Base-by-base conservation (phyloP, 1,139 yeast species). In the Maudiozyma humilis region DNA sequence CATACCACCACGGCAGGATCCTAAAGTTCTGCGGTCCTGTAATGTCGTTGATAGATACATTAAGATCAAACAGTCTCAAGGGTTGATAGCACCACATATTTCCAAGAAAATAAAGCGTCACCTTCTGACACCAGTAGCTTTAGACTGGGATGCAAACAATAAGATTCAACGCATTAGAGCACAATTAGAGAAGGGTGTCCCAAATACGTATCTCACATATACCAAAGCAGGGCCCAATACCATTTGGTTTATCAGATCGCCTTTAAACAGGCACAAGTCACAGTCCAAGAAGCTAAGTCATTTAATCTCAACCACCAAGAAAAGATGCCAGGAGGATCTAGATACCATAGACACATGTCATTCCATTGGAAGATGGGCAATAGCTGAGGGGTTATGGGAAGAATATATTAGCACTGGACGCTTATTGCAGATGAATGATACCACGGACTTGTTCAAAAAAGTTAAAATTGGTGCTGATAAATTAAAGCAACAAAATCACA, bases 371-470 rank as follows among this genome's bases (percentile, higher is more conserved):
- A 12, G 38, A n/a, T 56, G 63, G 62, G 63, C 63, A 2, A n/a
- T 50, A 27, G 53, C 56, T 34, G 66, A 62, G 36, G 63, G 61
- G 4, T 38, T 46, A 5, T 62, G 66, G 66, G 65, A 62, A 41
- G 47, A 52, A 14, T 44, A 41, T 18, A 32, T 57, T 19, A 46
- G 41, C 15, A 40, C 33, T 8, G 43, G 38, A 6, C 31, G 20
- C 2, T 13, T 42, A 6, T 12, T 18, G 15, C 15, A 3, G 5
- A 29, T 16, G 15, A 15, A 35, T n/a, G n/a, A 18, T 12, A 19
- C n/a, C 14, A 12, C 14, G 7, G 30, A 35, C 14, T 12, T 35
- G 19, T 16, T 16, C 8, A 17, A 18, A 35, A 16, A 12, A 13
- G 38, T 18, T 12, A 27, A 35, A 8, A 35, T 23, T 6, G 8